Evolutionary conservation across 148 eudicot species (phyloP).

Genomic region (Camellia lanceoleosa): DNA sequence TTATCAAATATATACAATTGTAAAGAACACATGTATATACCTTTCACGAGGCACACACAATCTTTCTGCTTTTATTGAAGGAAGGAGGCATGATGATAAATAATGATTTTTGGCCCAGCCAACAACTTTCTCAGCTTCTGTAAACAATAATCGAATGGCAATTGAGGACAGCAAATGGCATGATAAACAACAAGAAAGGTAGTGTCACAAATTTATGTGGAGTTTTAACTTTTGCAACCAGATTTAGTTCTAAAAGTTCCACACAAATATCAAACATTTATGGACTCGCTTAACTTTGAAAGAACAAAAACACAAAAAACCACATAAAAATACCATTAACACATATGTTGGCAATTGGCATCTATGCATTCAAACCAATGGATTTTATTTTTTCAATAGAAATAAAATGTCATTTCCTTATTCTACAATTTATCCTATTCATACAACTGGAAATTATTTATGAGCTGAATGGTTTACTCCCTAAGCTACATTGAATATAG

Average conservation of each 20-base stretch:
- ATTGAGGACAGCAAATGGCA: background rate
- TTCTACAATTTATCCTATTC: too few relatives aligned
- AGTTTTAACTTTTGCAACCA: background rate
- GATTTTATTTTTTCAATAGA: too few relatives aligned
- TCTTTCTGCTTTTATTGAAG: conserved; percentile 63
- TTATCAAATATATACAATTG: background rate
- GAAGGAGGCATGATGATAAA: conserved; percentile 71
- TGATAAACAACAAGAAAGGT: background rate
- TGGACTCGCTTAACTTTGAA: background rate
- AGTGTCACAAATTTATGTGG: background rate
- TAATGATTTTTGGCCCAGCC: conserved; percentile 97
- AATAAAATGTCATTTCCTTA: too few relatives aligned
- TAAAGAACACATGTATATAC: conserved; percentile 33
- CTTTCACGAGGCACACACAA: conserved; percentile 71
- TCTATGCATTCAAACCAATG: too few relatives aligned
- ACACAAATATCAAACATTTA: background rate
- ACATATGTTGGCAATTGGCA: background rate
- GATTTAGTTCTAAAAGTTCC: background rate
- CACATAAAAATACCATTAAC: background rate
- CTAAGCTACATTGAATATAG: too few relatives aligned
- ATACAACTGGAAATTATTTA: too few relatives aligned
- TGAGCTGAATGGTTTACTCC: too few relatives aligned
- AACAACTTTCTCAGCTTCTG: conserved; percentile 93
- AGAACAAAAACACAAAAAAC: background rate
- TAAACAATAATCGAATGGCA: conserved; percentile 2